Percentiles rank a stretch among this genome's conserved stretches.
Evolutionary conservation across 371 early-diverging fungal species (phyloP).

Genomic region (Saksenaea vasiformis): DNA sequence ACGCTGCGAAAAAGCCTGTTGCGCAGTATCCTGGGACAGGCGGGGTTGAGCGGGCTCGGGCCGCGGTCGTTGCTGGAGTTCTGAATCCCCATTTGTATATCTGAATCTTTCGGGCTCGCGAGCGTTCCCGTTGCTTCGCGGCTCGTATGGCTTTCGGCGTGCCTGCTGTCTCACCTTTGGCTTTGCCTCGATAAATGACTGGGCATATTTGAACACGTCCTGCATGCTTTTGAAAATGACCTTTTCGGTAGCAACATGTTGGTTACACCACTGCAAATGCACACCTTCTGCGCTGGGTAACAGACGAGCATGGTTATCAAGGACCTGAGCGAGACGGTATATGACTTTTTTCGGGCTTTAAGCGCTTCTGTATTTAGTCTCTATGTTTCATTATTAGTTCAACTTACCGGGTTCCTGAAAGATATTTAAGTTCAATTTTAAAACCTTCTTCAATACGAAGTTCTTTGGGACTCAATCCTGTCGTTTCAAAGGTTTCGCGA

Average conservation of each 20-base stretch:
- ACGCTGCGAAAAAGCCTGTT: slow-evolving; percentile 15
- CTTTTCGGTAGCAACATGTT: slow-evolving; percentile 67
- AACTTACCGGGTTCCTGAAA: slow-evolving; percentile 70
- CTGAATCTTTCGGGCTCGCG: slow-evolving; percentile 4
- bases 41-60: background rate
- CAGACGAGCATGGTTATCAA: slow-evolving; percentile 61
- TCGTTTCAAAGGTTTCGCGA: slow-evolving; percentile 75
- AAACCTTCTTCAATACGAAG: slow-evolving; percentile 74
- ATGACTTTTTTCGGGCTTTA: slow-evolving; percentile 76
- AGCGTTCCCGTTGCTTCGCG: slow-evolving; percentile 12
- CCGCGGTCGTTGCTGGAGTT: background rate
- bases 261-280: slow-evolving; percentile 72
- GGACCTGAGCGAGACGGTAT: slow-evolving; percentile 73
- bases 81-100: background rate
- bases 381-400: background rate
- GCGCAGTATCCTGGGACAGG: slow-evolving; percentile 15
- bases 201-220: slow-evolving; percentile 73
- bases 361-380: background rate
- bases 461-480: slow-evolving; percentile 73
- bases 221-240: slow-evolving; percentile 79
- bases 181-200: slow-evolving; percentile 61
- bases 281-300: slow-evolving; percentile 71
- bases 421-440: slow-evolving; percentile 79
- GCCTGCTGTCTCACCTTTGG: slow-evolving; percentile 36
- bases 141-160: slow-evolving; percentile 32